A percentile compares a stretch with the other conserved stretches of the same genome.
Conservation (phyloP, 306 rosid species). For the Cucurbita pepo region DNA sequence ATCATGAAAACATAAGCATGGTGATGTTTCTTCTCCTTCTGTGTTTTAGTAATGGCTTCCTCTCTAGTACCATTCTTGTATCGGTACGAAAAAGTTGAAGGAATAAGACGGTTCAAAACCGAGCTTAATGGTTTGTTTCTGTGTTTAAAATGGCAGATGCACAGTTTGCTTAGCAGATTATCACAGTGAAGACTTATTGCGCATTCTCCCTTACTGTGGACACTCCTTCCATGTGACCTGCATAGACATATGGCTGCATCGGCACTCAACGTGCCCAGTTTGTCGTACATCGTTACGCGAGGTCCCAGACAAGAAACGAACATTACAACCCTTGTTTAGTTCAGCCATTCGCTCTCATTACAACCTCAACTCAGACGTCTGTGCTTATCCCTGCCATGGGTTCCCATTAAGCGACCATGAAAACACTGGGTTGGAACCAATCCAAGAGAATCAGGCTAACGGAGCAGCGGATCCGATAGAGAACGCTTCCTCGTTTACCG, state of each 20-base stretch:
- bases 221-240: conserved; percentile 82
- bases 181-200: conserved; percentile 53
- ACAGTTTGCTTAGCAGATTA: conserved; percentile 75
- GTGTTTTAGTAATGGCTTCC: neutral
- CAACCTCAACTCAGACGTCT: conserved; percentile 24
- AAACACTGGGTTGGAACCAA: conserved; percentile 25
- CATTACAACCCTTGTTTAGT: conserved; percentile 59
- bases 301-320: conserved; percentile 32
- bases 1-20: neutral
- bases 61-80: neutral
- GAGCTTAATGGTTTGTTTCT: neutral
- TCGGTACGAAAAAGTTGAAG: neutral
- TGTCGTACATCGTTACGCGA: conserved; percentile 68
- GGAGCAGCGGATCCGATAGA: conserved; percentile 25
- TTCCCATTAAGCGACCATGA: conserved; percentile 20
- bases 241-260: conserved; percentile 92
- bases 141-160: conserved; percentile 35
- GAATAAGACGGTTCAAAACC: neutral
- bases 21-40: neutral
- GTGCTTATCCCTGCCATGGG: conserved; percentile 30
- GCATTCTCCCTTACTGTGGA: conserved; percentile 78
- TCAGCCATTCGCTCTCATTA: conserved; percentile 35
- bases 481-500: conserved; percentile 21
- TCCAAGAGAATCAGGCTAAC: conserved; percentile 30
- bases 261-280: conserved; percentile 78